A percentile compares a stretch with the other conserved stretches of the same genome.
Evolutionary conservation across 2,329 filamentous ascomycete genomes (phyloP).

Genomic region (Aspergillus neotritici): DNA sequence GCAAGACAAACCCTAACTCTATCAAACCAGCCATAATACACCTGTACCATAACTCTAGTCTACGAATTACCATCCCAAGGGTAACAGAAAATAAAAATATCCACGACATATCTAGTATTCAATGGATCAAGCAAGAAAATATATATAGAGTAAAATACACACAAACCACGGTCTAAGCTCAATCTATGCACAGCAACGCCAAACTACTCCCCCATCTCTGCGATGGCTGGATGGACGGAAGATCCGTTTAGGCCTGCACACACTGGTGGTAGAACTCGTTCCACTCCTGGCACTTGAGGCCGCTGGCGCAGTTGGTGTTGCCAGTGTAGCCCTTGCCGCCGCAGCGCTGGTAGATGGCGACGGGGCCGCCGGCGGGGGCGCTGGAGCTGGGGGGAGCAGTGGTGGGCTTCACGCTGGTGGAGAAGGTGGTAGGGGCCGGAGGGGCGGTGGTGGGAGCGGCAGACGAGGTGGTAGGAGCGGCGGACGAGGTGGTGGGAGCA

Average conservation of each 20-base stretch:
- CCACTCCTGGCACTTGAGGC: slow-evolving; percentile 17
- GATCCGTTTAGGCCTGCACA: slow-evolving; percentile 5
- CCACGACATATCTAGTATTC: too few species aligned
- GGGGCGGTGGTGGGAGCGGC: slow-evolving; percentile 4
- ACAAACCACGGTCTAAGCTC: too few species aligned
- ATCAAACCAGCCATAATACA: too few species aligned
- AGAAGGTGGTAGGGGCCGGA: neutral
- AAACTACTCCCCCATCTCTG: too few species aligned
- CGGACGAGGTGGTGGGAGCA: slow-evolving; percentile 1
- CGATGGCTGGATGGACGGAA: too few species aligned
- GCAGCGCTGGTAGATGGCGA: slow-evolving; percentile 14
- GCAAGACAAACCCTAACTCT: too few species aligned
- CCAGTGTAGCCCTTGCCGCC: slow-evolving; percentile 14
- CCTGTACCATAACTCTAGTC: too few species aligned
- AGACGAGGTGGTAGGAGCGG: slow-evolving; percentile 2
- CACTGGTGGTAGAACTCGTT: slow-evolving; percentile 22
- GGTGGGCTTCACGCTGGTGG: neutral
- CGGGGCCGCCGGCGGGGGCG: slow-evolving; percentile 2
- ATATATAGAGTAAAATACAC: too few species aligned
- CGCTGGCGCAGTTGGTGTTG: slow-evolving; percentile 9
- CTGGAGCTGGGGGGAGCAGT: slow-evolving; percentile 1
- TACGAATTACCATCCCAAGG: too few species aligned
- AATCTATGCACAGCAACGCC: too few species aligned
- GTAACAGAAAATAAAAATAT: too few species aligned
- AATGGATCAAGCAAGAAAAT: too few species aligned